Conservation (phyloP, 2,329 filamentous ascomycete species). For the Lasiodiplodia gonubiensis region DNA sequence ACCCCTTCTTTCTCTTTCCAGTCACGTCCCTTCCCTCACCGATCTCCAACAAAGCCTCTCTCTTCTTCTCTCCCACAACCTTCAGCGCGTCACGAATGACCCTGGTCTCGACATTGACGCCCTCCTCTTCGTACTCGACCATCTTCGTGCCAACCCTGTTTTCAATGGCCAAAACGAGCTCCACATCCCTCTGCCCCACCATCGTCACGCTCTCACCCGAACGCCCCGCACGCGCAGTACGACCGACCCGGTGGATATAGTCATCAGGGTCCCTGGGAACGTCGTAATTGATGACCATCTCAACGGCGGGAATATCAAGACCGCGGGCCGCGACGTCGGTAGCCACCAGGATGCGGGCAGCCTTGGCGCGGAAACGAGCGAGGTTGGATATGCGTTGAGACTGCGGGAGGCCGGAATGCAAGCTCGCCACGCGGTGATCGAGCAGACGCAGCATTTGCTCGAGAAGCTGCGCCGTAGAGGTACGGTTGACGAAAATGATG, state of each 20-base stretch:
- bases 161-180: slow-evolving; percentile 90
- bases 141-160: slow-evolving; percentile 78
- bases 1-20: slow-evolving; percentile 69
- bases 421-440: slow-evolving; percentile 85
- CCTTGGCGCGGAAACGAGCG: slow-evolving; percentile 86
- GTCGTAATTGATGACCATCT: slow-evolving; percentile 92
- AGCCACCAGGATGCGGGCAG: slow-evolving; percentile 87
- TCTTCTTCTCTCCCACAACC: slow-evolving; percentile 92
- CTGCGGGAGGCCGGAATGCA: slow-evolving; percentile 88
- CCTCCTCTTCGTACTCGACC: slow-evolving; percentile 84
- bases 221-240: slow-evolving; percentile 90
- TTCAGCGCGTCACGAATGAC: slow-evolving; percentile 86
- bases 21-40: slow-evolving; percentile 90
- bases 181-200: slow-evolving; percentile 90
- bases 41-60: slow-evolving; percentile 86
- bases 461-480: slow-evolving; percentile 83
- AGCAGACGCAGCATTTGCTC: slow-evolving; percentile 87
- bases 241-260: slow-evolving; percentile 95
- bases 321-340: slow-evolving; percentile 95
- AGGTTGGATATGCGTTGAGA: slow-evolving; percentile 85
- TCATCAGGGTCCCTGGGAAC: slow-evolving; percentile 95
- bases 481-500: slow-evolving; percentile 96
- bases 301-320: slow-evolving; percentile 92
- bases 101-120: slow-evolving; percentile 90
- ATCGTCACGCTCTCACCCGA: slow-evolving; percentile 83